Conservation (phyloP, 2,329 filamentous ascomycete species). For the Ceratocystis papillata region DNA sequence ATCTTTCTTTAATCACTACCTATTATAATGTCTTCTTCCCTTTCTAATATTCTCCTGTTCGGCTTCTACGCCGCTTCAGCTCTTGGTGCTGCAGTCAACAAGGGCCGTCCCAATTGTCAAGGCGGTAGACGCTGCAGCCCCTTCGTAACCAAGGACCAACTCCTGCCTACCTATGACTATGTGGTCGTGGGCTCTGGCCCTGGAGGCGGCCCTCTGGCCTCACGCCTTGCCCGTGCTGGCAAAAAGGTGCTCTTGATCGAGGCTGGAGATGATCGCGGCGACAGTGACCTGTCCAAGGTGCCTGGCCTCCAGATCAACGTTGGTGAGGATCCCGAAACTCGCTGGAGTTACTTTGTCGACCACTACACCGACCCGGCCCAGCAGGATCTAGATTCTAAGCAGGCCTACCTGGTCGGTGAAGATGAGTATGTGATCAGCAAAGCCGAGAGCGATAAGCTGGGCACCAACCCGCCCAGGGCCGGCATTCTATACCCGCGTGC, state of each 20-base stretch:
- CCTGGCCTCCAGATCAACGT: conserved; percentile 29
- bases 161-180: conserved; percentile 40
- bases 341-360: conserved; percentile 52
- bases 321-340: conserved; percentile 28
- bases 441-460: conserved; percentile 17
- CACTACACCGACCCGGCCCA: conserved; percentile 39
- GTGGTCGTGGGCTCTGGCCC: conserved; percentile 49
- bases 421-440: conserved; percentile 19
- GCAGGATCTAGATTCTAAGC: conserved; percentile 41
- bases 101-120: not conserved
- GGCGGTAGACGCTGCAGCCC: not conserved
- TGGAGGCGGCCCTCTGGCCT: conserved; percentile 45
- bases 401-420: conserved; percentile 23
- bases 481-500: conserved; percentile 35
- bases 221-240: conserved; percentile 45
- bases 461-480: conserved; percentile 27
- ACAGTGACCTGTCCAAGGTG: conserved; percentile 28
- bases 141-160: conserved; percentile 16
- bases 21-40: conserved; percentile 4
- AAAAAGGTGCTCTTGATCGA: conserved; percentile 49
- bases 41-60: conserved; percentile 15
- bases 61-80: conserved; percentile 16
- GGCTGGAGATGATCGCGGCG: conserved; percentile 45
- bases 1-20: not conserved
- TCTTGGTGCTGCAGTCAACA: conserved; percentile 11